Base-by-base conservation (phyloP, 352 stramenopile genomes). In the Pythium plurisporium region DNA sequence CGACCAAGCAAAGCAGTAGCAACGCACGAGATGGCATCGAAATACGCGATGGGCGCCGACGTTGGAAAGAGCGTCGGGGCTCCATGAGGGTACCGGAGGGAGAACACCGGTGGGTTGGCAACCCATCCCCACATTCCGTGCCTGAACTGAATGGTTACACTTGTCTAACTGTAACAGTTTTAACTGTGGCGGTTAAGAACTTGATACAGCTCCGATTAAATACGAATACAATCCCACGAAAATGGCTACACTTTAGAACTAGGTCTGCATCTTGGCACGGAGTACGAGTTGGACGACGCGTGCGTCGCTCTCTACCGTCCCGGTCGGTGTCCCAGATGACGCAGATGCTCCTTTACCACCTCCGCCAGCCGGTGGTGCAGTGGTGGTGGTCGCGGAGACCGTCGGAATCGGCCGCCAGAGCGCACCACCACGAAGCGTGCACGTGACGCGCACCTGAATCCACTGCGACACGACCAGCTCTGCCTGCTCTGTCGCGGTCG, bases 381-480 rank as follows among this genome's bases (percentile, higher is more conserved):
- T 38, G 26, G 25, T 27, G 31, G 25, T 30, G 15, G n/a, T 4
- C 8, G 2, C 34, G 6, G 46, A 26, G 33, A 43, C 23, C 4
- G 42, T 20, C 2, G 49, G 54, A 10, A 69, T 25, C 11, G 40
- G 55, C 12, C 63, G 63, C 63, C 63, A 70, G 5, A 70, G 33
- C 15, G 46, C 43, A 36, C 63, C 63, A 25, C 63, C 63, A 25
- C 34, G 45, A 37, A 70, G 63, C 26, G 56, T 65, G 27, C 63
- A 70, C 22, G 46, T 53, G 26, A 65, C 63, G 15, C 51, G 48
- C 12, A 70, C 63, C 58, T 70, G 63, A 46, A 70, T 70, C 63
- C 63, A 70, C 30, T 70, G 63, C 23, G 51, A 48, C n/a, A 70
- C 63, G 7, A 55, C 36, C 19, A 70, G 52, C 26, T 62, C 63